These are phyloP conservation scores for Uromyces viciae-fabae DNA, from an alignment of 1,284 basidiomycete species.

Conservation along the genomic window DNA sequence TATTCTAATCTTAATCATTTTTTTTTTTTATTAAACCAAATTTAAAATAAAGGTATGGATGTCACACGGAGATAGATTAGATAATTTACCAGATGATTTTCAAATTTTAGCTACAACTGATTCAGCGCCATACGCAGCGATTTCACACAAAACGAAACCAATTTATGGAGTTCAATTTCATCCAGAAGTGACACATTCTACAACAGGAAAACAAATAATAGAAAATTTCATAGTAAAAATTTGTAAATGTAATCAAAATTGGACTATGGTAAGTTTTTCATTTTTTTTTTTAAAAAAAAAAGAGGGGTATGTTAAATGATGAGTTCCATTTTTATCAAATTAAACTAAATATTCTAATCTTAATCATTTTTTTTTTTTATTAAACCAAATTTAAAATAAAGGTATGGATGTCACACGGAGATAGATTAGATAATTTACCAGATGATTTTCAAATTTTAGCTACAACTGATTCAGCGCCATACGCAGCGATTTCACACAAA, in stretches of 20 bases:
- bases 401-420: constrained; percentile 99
- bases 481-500: constrained; percentile 87
- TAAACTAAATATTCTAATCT: too few species aligned
- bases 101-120: constrained; percentile 80
- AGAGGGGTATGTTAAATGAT: too few species aligned
- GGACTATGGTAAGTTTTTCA: constrained; percentile 77
- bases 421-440: constrained; percentile 80
- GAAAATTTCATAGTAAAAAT: constrained; percentile 79
- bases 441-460: constrained; percentile 83
- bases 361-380: constrained; percentile 10
- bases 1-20: neutral
- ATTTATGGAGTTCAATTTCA: constrained; percentile 99
- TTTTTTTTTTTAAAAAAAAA: too few species aligned
- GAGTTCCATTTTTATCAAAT: too few species aligned
- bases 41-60: constrained; percentile 80
- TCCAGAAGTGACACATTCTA: constrained; percentile 95
- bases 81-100: constrained; percentile 75
- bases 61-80: constrained; percentile 96
- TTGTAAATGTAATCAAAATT: constrained; percentile 75
- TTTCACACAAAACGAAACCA: constrained; percentile 83
- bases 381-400: constrained; percentile 53
- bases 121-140: constrained; percentile 86
- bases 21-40: constrained; percentile 8
- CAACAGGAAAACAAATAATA: constrained; percentile 84
- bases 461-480: constrained; percentile 80